Evolutionary conservation across 1,139 yeast species (phyloP), one percentile per base, ranked within the genome.

Genomic region (Meyerozyma sp.): DNA sequence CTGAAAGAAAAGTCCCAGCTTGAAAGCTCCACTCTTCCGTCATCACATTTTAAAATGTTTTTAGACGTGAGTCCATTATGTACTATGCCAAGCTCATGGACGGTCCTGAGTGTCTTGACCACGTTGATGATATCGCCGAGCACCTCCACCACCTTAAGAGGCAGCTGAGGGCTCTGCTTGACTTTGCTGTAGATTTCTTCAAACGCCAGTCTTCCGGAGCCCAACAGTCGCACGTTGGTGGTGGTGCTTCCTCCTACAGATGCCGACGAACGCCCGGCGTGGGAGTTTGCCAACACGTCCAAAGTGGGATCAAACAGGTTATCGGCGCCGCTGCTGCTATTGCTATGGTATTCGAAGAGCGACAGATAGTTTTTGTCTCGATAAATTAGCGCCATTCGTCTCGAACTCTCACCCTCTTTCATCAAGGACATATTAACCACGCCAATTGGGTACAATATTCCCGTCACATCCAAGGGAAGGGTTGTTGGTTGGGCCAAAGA

Each of bases 1-100:
- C 75, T 55, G 49, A 76, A 77, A 27, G 72, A 56, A 50, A 73
- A 77, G 49, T 77, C 82, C 77, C 81, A 78, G 1, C 80, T 79
- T 0, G 70, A 61, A 9, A 78, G 55, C 39, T 59, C 68, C 2
- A 76, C 63, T 29, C 69, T 64, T 18, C 60, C 62, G 41, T 62
- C 58, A 11, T 66, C 54, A 3, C 66, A 55, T 39, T 59, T 61
- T 14, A 74, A 54, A 2, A 77, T 65, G 35, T 64, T 61, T 20
- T 62, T 57, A 7, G 74, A 56, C 0, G 77, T 72, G 32, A 78
- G 54, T 0, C 81, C 78, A 50, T 77, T 77, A 51, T 76, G 81
- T 4, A 77, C 77, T 38, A 77, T 57, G 1, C 79, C 76, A 38
- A 61, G 53, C 16, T 64, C 63, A 54, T 78, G 82, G 5, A 75